Evolutionary conservation across 805 yeast species (phyloP).

Genomic region (Saccharomycopsis babjevae): DNA sequence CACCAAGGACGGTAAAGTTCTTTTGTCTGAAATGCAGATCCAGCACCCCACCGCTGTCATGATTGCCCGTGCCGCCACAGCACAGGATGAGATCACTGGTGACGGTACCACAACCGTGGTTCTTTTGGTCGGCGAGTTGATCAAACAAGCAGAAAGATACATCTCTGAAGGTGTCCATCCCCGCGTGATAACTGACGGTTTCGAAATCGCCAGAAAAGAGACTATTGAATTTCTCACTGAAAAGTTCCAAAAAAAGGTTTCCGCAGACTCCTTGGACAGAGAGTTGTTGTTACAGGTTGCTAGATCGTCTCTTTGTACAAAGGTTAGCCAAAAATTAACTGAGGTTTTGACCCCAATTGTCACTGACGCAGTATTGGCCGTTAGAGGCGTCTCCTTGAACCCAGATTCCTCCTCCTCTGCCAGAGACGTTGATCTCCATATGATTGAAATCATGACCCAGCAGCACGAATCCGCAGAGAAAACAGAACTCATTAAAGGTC

Average conservation of each 20-base stretch:
- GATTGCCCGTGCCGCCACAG: slow-evolving; percentile 96
- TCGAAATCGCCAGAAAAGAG: slow-evolving; percentile 78
- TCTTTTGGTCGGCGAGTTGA: slow-evolving; percentile 83
- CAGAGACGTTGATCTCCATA: slow-evolving; percentile 68
- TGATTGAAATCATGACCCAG: slow-evolving; percentile 98
- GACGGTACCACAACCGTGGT: slow-evolving; percentile 98
- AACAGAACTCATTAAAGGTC: slow-evolving; percentile 74
- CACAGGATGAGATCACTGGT: slow-evolving; percentile 98
- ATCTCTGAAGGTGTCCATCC: slow-evolving; percentile 95
- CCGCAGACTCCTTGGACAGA: slow-evolving; percentile 51
- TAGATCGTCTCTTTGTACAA: slow-evolving; percentile 78
- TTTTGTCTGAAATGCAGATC: slow-evolving; percentile 93
- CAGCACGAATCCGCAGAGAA: slow-evolving; percentile 83
- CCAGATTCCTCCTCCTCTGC: slow-evolving; percentile 26
- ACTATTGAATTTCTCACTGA: slow-evolving; percentile 58
- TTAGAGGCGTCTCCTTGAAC: slow-evolving; percentile 34
- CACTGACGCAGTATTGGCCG: slow-evolving; percentile 87
- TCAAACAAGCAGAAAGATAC: slow-evolving; percentile 89
- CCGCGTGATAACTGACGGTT: slow-evolving; percentile 87
- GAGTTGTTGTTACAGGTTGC: slow-evolving; percentile 89
- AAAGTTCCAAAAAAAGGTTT: slow-evolving; percentile 36
- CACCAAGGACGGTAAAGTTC: slow-evolving; percentile 94
- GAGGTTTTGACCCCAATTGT: slow-evolving; percentile 86
- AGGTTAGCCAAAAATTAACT: slow-evolving; percentile 66
- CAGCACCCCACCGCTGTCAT: slow-evolving; percentile 82